Conservation (phyloP, 164 flowering plant genomes). For the Magnolia sinica region DNA sequence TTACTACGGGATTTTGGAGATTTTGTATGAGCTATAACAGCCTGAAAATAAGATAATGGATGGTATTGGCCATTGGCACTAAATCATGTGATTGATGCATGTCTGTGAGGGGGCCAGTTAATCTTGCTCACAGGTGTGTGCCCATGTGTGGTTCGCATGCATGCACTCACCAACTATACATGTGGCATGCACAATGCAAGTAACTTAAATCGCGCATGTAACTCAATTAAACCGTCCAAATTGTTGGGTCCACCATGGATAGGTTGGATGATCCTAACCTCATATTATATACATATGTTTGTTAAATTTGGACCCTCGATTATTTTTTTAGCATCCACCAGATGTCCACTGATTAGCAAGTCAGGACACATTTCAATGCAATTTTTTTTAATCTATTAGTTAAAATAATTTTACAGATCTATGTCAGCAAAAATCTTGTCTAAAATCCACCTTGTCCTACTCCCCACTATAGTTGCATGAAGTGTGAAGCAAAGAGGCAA, state of each 20-base stretch:
- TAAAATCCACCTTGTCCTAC: too few species aligned
- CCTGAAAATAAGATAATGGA: conserved; percentile 5
- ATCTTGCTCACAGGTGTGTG: too few species aligned
- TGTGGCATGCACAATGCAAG: background rate
- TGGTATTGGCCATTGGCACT: background rate
- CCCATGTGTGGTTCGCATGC: too few species aligned
- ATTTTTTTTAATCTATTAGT: background rate
- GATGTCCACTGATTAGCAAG: too few species aligned
- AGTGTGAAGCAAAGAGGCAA: too few species aligned
- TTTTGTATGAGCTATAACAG: background rate
- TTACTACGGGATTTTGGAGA: conserved; percentile 3
- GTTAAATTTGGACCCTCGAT: too few species aligned
- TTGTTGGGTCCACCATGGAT: background rate
- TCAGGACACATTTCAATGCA: too few species aligned
- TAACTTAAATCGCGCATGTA: background rate
- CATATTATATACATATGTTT: too few species aligned
- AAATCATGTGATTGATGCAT: background rate
- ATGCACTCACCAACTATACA: too few species aligned
- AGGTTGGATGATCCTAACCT: background rate
- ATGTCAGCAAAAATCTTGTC: too few species aligned
- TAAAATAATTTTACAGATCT: background rate
- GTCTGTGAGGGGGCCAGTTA: background rate
- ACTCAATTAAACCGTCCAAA: background rate
- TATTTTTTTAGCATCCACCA: too few species aligned
- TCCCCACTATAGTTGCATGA: too few species aligned